Percentiles rank a stretch among this genome's conserved stretches.
Evolutionary conservation across 2,329 filamentous ascomycete species (phyloP).

Genomic region (Fusarium sp.): DNA sequence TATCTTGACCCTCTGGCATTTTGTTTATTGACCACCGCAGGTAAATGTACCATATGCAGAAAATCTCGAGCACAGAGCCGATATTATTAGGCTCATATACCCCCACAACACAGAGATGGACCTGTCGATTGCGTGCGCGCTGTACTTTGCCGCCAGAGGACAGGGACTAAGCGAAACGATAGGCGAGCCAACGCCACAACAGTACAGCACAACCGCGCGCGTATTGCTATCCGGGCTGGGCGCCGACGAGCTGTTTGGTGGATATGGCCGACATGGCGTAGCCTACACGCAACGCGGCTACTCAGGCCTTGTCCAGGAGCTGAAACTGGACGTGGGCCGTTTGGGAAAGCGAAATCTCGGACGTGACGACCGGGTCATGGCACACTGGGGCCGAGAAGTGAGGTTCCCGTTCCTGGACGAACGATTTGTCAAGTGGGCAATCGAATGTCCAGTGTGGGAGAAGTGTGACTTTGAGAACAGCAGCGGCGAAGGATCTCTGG

Average conservation of each 20-base stretch:
- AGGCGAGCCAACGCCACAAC: conserved; percentile 37
- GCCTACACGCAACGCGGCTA: conserved; percentile 80
- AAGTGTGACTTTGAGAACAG: conserved; percentile 87
- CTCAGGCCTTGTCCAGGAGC: conserved; percentile 79
- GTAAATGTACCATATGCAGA: conserved; percentile 87
- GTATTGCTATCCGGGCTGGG: conserved; percentile 93
- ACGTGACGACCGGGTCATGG: conserved; percentile 90
- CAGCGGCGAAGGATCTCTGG: conserved; percentile 59
- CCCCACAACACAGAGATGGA: conserved; percentile 99
- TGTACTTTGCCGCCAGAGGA: conserved; percentile 95
- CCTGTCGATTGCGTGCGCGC: conserved; percentile 88
- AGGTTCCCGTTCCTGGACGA: conserved; percentile 95
- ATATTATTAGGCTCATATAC: conserved; percentile 81
- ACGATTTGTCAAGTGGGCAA: conserved; percentile 82
- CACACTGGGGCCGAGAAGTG: conserved; percentile 88
- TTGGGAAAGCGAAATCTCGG: conserved; percentile 95
- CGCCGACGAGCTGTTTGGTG: conserved; percentile 95
- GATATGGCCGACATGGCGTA: conserved; percentile 85
- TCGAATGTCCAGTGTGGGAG: conserved; percentile 78
- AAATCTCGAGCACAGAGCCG: conserved; percentile 73
- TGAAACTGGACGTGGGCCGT: conserved; percentile 85
- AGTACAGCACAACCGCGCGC: conserved; percentile 78
- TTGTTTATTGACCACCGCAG: conserved; percentile 47
- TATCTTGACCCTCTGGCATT: neutral
- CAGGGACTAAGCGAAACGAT: conserved; percentile 60